A percentile compares a stretch with the other conserved stretches of the same genome.
Conservation (phyloP, 148 eudicot genomes). For the Cornus florida region DNA sequence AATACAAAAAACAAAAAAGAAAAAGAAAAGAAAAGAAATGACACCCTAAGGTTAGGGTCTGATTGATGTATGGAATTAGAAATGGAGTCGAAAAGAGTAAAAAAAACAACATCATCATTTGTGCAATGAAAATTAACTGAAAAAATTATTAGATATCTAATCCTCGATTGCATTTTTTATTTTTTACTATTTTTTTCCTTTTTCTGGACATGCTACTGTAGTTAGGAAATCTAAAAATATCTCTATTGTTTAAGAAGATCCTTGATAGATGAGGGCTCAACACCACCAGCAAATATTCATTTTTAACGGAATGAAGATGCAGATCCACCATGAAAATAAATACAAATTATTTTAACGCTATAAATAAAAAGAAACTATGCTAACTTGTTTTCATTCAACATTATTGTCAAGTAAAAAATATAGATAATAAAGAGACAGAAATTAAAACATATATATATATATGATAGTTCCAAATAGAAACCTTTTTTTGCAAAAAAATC, state of each 20-base stretch:
- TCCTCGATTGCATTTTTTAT: not conserved
- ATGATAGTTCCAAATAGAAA: not conserved
- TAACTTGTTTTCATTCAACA: not conserved
- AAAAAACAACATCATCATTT: not conserved
- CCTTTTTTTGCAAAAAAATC: not conserved
- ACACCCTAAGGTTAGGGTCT: not conserved
- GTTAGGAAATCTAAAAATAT: not conserved
- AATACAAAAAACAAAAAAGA: too few species aligned
- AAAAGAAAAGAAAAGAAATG: too few species aligned
- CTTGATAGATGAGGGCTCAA: too few species aligned
- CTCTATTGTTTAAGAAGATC: too few species aligned
- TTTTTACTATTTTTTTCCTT: not conserved
- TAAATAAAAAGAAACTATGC: too few species aligned
- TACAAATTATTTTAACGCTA: too few species aligned
- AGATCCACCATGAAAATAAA: not conserved
- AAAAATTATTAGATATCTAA: not conserved
- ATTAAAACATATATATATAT: too few species aligned
- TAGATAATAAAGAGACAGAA: not conserved
- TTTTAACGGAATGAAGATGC: too few species aligned
- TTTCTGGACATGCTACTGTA: not conserved
- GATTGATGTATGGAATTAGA: not conserved
- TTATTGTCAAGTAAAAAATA: not conserved
- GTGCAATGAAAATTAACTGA: not conserved
- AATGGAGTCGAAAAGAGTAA: not conserved
- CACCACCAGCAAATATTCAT: too few species aligned